These are phyloP conservation scores for Lanmaoa pseudosensibilis DNA, from an alignment of 768 basidiomycete species.

Conservation along the genomic window DNA sequence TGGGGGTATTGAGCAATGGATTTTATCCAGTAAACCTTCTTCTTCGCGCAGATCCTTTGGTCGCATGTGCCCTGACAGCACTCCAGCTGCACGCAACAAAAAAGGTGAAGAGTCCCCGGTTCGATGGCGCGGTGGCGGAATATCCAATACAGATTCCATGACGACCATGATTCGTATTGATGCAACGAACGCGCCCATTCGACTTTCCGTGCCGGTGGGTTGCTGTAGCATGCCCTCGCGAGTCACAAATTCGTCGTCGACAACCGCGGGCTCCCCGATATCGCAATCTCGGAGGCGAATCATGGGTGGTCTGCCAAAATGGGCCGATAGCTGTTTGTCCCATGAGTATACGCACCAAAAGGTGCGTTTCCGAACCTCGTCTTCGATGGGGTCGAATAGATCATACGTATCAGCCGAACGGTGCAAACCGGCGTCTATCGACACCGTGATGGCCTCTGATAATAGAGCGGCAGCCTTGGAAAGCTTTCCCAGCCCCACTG, in stretches of 20 bases:
- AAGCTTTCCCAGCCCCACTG: constrained; percentile 85
- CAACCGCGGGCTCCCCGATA: constrained; percentile 78
- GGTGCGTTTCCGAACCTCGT: constrained; percentile 89
- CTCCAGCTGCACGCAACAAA: constrained; percentile 65
- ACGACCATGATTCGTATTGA: constrained; percentile 81
- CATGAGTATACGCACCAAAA: constrained; percentile 97
- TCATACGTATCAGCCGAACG: constrained; percentile 84
- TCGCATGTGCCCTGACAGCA: constrained; percentile 61
- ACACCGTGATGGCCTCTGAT: constrained; percentile 84
- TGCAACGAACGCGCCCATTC: constrained; percentile 79
- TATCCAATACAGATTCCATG: constrained; percentile 84
- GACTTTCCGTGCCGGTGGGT: constrained; percentile 68
- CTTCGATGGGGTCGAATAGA: constrained; percentile 86
- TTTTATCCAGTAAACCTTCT: constrained; percentile 78
- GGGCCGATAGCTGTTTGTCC: constrained; percentile 90
- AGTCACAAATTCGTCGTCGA: constrained; percentile 90
- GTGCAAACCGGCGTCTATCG: constrained; percentile 86
- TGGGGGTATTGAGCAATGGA: constrained; percentile 65
- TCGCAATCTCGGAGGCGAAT: constrained; percentile 88
- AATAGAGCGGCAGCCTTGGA: constrained; percentile 85
- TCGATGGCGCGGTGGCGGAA: constrained; percentile 62
- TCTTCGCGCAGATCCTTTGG: constrained; percentile 75
- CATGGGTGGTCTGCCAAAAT: constrained; percentile 88
- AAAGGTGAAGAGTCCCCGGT: constrained; percentile 73
- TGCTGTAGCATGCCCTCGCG: constrained; percentile 66